phyloP scores from a whole-genome alignment of 73 alveolate species.

The Paramecium sexaurelia region DNA sequence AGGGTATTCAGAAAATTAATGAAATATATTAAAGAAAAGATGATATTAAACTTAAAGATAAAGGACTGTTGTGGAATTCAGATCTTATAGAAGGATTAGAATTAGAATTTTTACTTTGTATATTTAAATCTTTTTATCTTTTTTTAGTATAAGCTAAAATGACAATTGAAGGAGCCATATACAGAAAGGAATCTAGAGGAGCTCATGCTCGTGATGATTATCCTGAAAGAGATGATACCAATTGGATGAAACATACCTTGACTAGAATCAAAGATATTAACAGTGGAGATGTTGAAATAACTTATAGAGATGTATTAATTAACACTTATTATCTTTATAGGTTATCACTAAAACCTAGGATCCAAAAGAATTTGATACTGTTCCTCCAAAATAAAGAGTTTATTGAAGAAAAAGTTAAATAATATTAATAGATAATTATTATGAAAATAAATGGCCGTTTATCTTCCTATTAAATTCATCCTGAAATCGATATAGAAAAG shows the following conservation, averaged over 20 bases:
- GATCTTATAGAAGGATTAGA: slow-evolving; percentile 83
- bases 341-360: slow-evolving; percentile 69
- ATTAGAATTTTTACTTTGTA: slow-evolving; percentile 77
- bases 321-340: not conserved
- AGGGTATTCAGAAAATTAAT: slow-evolving; percentile 77
- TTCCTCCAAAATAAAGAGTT: slow-evolving; percentile 85
- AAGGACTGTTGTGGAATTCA: slow-evolving; percentile 88
- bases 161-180: slow-evolving; percentile 77
- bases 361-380: slow-evolving; percentile 78
- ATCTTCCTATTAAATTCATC: not conserved
- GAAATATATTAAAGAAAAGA: slow-evolving; percentile 72
- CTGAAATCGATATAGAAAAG: not conserved
- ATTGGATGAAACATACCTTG: slow-evolving; percentile 88
- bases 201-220: slow-evolving; percentile 91
- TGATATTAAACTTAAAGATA: slow-evolving; percentile 80
- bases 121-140: not conserved
- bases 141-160: slow-evolving; percentile 68
- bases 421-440: not conserved
- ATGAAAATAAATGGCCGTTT: not conserved
- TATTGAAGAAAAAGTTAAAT: slow-evolving; percentile 63
- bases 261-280: slow-evolving; percentile 65
- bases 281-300: slow-evolving; percentile 65
- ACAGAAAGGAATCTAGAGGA: slow-evolving; percentile 88
- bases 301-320: slow-evolving; percentile 73
- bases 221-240: slow-evolving; percentile 85